Conservation (phyloP, 257 asterid species). For the Solanum sejunctum region DNA sequence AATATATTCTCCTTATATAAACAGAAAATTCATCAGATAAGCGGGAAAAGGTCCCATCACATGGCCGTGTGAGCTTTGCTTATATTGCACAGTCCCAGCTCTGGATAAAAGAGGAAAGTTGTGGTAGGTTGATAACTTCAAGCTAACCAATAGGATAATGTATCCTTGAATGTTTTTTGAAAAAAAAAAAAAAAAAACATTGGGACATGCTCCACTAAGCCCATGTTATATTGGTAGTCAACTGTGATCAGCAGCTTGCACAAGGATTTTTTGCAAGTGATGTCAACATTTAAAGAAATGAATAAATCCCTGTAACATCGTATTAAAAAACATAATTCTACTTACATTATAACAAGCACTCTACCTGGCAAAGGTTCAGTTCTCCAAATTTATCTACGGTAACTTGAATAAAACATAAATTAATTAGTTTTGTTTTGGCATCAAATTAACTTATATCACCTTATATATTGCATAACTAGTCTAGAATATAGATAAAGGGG, state of each 20-base stretch:
- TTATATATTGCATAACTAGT: neutral
- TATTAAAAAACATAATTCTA: neutral
- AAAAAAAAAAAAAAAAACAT: neutral
- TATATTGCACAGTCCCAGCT: neutral
- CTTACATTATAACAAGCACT: neutral
- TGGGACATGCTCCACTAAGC: neutral
- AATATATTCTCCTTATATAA: neutral
- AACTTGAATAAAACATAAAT: neutral
- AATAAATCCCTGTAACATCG: neutral
- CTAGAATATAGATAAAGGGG: neutral
- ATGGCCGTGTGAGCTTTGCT: neutral
- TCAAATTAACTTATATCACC: neutral
- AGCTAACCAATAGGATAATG: neutral
- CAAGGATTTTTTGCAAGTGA: neutral
- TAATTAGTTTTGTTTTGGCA: neutral
- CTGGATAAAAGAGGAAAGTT: neutral
- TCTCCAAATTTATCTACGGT: neutral
- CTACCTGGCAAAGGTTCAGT: neutral
- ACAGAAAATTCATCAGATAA: neutral
- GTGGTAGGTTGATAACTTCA: neutral
- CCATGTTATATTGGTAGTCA: neutral
- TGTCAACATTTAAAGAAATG: neutral
- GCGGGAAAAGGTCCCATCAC: neutral
- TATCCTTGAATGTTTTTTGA: neutral
- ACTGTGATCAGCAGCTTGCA: neutral